Evolutionary conservation across 805 yeast species (phyloP).

Genomic region (Hanseniaspora vineae): DNA sequence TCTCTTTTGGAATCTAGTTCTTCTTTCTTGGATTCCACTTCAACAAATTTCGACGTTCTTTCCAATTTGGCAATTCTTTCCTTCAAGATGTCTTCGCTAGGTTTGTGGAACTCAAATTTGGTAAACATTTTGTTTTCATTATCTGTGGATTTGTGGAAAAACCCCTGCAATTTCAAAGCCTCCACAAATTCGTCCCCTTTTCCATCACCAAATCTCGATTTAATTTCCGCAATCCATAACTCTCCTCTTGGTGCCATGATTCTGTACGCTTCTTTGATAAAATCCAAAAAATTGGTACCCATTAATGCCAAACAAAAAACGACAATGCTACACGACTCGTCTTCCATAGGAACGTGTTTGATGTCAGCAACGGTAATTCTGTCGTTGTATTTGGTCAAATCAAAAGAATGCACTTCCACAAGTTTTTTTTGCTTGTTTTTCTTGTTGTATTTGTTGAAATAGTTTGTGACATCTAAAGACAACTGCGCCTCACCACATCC

Average conservation of each 20-base stretch:
- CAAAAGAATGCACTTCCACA: constrained; percentile 75
- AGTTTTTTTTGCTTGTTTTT: constrained; percentile 29
- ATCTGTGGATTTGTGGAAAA: constrained; percentile 81
- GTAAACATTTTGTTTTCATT: constrained; percentile 83
- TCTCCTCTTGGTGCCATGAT: constrained; percentile 84
- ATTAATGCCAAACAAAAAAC: constrained; percentile 87
- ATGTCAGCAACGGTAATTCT: constrained; percentile 95
- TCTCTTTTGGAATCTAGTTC: constrained; percentile 42
- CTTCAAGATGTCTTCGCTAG: constrained; percentile 52
- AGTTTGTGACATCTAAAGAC: constrained; percentile 48
- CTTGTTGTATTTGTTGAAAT: constrained; percentile 26
- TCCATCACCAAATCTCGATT: constrained; percentile 72
- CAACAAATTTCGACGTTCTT: constrained; percentile 55
- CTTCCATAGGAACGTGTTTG: constrained; percentile 72
- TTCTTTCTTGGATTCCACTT: constrained; percentile 48
- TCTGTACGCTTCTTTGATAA: constrained; percentile 80
- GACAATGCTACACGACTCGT: constrained; percentile 74
- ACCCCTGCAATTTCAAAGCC: constrained; percentile 64
- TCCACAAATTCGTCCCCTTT: constrained; percentile 73
- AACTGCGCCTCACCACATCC: constrained; percentile 98
- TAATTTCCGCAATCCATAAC: constrained; percentile 95
- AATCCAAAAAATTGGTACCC: constrained; percentile 95
- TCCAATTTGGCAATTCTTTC: constrained; percentile 50
- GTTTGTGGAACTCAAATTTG: constrained; percentile 86
- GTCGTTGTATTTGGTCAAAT: constrained; percentile 76